These are phyloP conservation scores for Xylaria sp. DNA, from an alignment of 2,329 filamentous ascomycete genomes.

Conservation along the genomic window DNA sequence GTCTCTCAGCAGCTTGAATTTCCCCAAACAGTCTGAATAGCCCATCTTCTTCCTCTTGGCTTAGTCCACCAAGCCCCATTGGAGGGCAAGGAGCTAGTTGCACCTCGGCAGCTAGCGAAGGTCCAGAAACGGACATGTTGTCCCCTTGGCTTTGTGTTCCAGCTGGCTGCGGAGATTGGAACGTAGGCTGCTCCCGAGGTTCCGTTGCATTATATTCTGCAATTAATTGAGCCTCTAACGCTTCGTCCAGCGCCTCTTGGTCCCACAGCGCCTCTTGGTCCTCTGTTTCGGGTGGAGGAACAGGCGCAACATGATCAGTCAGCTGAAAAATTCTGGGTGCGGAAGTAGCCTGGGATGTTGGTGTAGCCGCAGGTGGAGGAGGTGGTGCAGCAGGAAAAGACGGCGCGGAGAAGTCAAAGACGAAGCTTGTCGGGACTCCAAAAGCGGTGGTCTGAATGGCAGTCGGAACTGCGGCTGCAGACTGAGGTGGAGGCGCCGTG, in stretches of 20 bases:
- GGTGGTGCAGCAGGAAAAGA: not conserved
- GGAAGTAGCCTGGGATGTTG: not conserved
- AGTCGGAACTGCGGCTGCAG: not conserved
- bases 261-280: not conserved
- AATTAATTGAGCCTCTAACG: not conserved
- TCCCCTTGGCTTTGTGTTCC: no score
- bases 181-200: no score
- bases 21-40: no score
- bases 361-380: not conserved
- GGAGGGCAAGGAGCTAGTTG: no score
- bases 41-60: no score
- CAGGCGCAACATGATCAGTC: not conserved
- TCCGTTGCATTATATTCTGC: no score
- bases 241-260: not conserved
- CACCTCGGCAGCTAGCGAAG: no score
- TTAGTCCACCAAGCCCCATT: no score
- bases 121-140: no score
- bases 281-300: not conserved
- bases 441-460: no score
- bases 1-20: no score
- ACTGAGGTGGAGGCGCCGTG: not conserved
- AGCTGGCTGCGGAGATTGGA: no score
- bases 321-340: not conserved
- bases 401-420: not conserved
- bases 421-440: not conserved